Percentiles rank a stretch among this genome's conserved stretches.
Conservation (phyloP, 495 filamentous ascomycete species). For the Penicillium pulvis region DNA sequence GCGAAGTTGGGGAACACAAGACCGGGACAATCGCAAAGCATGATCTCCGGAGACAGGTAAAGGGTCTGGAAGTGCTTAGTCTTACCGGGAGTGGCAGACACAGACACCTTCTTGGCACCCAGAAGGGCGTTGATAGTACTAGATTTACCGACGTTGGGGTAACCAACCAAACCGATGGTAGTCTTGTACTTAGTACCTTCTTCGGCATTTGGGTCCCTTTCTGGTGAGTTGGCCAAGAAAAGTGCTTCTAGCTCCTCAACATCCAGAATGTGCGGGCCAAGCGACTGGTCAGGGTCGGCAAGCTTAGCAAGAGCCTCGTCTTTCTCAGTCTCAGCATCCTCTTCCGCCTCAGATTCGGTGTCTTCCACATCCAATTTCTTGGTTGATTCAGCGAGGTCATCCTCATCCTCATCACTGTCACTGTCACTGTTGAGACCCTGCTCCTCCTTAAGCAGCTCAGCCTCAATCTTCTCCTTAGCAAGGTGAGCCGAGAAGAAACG, state of each 20-base stretch:
- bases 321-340: conserved; percentile 21
- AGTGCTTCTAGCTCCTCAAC: conserved; percentile 89
- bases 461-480: conserved; percentile 85
- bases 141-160: conserved; percentile 99
- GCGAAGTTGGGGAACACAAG: conserved; percentile 99
- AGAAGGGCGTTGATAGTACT: conserved; percentile 98
- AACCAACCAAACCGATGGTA: conserved; percentile 91
- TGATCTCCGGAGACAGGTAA: conserved; percentile 82
- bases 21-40: conserved; percentile 98
- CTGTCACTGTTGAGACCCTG: conserved; percentile 45
- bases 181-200: conserved; percentile 59
- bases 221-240: conserved; percentile 75
- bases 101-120: conserved; percentile 97
- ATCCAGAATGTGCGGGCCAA: conserved; percentile 78
- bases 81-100: conserved; percentile 96
- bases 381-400: conserved; percentile 40
- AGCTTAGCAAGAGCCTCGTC: conserved; percentile 30
- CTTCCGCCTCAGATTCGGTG: conserved; percentile 33
- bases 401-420: conserved; percentile 50
- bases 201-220: conserved; percentile 42
- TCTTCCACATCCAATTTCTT: conserved; percentile 44
- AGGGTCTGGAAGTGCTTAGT: conserved; percentile 99
- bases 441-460: conserved; percentile 51
- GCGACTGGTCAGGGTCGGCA: conserved; percentile 32
- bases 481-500: conserved; percentile 94